Conservation (phyloP, 1,284 basidiomycete species). For the Blastosporella zonata region DNA sequence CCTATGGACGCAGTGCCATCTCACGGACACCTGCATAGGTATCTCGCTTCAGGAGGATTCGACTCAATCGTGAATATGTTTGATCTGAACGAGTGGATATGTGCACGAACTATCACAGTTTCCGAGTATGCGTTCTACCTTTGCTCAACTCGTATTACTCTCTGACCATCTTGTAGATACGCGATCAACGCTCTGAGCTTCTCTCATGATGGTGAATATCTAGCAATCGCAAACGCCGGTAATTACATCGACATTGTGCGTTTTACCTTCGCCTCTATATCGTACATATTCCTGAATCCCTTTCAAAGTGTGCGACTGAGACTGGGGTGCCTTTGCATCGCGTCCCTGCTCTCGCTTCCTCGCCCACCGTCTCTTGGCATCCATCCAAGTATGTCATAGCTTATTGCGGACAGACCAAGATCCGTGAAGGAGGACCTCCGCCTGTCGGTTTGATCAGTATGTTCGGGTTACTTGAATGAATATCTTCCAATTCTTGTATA, state of each 20-base stretch:
- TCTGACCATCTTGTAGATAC: constrained; percentile 41
- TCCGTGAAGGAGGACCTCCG: constrained; percentile 56
- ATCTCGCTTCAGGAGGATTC: constrained; percentile 72
- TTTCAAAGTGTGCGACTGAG: constrained; percentile 65
- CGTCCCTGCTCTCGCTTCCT: constrained; percentile 59
- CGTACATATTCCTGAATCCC: constrained; percentile 1
- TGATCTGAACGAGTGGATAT: constrained; percentile 75
- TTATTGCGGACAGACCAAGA: constrained; percentile 71
- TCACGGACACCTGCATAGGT: constrained; percentile 36
- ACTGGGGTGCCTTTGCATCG: constrained; percentile 68
- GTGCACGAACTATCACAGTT: constrained; percentile 65
- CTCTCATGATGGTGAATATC: constrained; percentile 76
- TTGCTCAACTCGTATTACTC: neutral
- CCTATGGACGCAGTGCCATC: neutral
- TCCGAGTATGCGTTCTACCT: constrained; percentile 61
- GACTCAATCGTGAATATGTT: constrained; percentile 81
- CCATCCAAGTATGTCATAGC: constrained; percentile 74
- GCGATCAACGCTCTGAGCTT: constrained; percentile 75
- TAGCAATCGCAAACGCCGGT: constrained; percentile 71
- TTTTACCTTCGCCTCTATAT: constrained; percentile 6
- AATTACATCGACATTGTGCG: constrained; percentile 72
- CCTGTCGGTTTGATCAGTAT: constrained; percentile 66
- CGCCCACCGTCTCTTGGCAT: constrained; percentile 74
- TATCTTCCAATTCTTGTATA: neutral
- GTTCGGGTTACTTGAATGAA: constrained; percentile 49